Evolutionary conservation across 2,329 filamentous ascomycete genomes (phyloP).

Genomic region (Phaeosphaeriaceae sp.): DNA sequence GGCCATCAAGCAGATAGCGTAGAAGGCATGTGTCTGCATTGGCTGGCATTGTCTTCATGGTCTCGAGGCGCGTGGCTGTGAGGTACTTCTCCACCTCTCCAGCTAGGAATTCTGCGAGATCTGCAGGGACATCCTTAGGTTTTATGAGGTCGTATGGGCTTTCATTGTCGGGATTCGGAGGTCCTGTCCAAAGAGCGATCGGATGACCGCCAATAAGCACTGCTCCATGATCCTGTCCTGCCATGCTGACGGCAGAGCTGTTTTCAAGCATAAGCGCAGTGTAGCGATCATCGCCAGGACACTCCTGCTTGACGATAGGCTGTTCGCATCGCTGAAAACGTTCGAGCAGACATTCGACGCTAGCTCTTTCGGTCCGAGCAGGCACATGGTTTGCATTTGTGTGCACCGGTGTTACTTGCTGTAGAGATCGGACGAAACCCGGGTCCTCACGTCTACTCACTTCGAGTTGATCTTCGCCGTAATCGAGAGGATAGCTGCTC

Average conservation of each 20-base stretch:
- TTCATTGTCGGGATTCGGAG: background rate
- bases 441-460: too few relatives aligned
- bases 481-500: background rate
- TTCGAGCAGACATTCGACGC: background rate
- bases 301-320: background rate
- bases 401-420: background rate
- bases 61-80: background rate
- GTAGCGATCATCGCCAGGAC: too few relatives aligned
- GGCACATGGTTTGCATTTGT: background rate
- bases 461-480: background rate
- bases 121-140: slow-evolving; percentile 3
- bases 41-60: slow-evolving; percentile 9
- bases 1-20: slow-evolving; percentile 12
- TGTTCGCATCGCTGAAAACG: background rate
- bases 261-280: background rate
- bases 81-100: slow-evolving; percentile 11
- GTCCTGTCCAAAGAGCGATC: slow-evolving; percentile 13
- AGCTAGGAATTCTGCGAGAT: slow-evolving; percentile 6
- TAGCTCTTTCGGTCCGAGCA: background rate
- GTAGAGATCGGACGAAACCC: background rate
- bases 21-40: slow-evolving; percentile 14
- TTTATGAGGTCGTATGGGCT: background rate
- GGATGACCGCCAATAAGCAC: slow-evolving; percentile 5
- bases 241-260: background rate
- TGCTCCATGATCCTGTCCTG: background rate